Percentiles rank a stretch among this genome's conserved stretches.
Evolutionary conservation across 495 filamentous ascomycete species (phyloP).

Genomic region (Penicillium atrosanguineum): DNA sequence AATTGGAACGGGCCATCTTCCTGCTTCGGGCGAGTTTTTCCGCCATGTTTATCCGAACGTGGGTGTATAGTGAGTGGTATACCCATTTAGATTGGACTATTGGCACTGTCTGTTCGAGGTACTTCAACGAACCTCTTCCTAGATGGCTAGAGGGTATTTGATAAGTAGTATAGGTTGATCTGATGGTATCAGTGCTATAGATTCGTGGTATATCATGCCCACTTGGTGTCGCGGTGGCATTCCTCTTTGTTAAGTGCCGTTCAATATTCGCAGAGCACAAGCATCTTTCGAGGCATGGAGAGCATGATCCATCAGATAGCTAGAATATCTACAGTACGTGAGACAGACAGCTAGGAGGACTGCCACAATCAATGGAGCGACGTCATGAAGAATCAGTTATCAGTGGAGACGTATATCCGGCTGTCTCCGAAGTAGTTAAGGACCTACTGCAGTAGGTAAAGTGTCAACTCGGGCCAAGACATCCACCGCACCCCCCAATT

Average conservation of each 20-base stretch:
- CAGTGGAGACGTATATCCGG: background rate
- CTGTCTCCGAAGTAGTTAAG: background rate
- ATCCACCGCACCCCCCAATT: background rate
- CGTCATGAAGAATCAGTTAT: background rate
- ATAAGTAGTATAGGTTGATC: too few species aligned
- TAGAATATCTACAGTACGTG: too few species aligned
- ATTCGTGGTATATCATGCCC: too few species aligned
- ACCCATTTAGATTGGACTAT: background rate
- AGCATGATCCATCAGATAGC: too few species aligned
- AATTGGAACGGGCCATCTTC: constrained; percentile 17
- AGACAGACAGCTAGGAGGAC: too few species aligned
- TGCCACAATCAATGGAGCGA: background rate
- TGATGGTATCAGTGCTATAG: too few species aligned
- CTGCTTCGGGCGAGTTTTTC: constrained; percentile 19
- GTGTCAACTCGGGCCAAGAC: background rate
- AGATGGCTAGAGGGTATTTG: too few species aligned
- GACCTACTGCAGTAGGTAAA: background rate
- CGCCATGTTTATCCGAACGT: constrained; percentile 16
- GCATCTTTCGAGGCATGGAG: too few species aligned
- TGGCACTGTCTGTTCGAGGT: background rate
- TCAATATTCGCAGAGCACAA: too few species aligned
- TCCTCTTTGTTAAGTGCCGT: too few species aligned
- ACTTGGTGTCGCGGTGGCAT: too few species aligned
- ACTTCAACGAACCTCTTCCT: too few species aligned
- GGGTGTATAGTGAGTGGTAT: background rate